These are phyloP conservation scores for Citrus mangshanensis DNA, from an alignment of 345 rosid genomes.

Conservation along the genomic window DNA sequence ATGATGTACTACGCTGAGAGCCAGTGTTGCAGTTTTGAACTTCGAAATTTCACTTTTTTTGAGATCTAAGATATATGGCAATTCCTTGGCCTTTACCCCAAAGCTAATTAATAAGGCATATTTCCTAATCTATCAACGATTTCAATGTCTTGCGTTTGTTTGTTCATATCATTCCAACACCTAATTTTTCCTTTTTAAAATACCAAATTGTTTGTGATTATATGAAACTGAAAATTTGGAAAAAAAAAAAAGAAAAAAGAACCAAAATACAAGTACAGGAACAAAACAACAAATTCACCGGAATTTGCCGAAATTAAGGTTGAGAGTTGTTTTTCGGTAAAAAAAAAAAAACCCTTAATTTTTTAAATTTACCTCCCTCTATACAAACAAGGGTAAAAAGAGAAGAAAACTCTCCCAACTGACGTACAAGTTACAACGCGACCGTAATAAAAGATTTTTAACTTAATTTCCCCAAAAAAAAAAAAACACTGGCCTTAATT, in stretches of 20 bases:
- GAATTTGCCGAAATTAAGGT: conserved; percentile 6
- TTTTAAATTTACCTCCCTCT: conserved; percentile 27
- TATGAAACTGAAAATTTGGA: too few relatives aligned
- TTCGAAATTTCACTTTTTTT: conserved; percentile 21
- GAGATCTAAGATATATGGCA: conserved; percentile 10
- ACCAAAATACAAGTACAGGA: not conserved
- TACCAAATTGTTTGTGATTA: too few relatives aligned
- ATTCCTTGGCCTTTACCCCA: conserved; percentile 28
- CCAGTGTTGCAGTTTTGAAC: not conserved
- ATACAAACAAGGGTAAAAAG: conserved; percentile 21
- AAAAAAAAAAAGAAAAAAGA: not conserved
- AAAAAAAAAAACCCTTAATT: not conserved
- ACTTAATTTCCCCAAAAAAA: conserved; percentile 26
- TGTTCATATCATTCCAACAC: conserved; percentile 25
- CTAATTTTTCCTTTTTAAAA: conserved; percentile 21
- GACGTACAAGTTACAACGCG: conserved; percentile 2
- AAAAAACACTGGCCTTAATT: conserved; percentile 8
- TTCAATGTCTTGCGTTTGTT: conserved; percentile 20
- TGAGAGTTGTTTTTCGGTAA: conserved; percentile 5
- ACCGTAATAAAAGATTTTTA: conserved; percentile 8
- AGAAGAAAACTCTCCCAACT: conserved; percentile 8
- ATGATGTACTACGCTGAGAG: not conserved
- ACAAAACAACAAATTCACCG: not conserved
- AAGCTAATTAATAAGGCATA: conserved; percentile 18
- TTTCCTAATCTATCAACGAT: conserved; percentile 8